phyloP scores from a whole-genome alignment of 371 early-diverging fungal species.

The Mortierella sp. region DNA sequence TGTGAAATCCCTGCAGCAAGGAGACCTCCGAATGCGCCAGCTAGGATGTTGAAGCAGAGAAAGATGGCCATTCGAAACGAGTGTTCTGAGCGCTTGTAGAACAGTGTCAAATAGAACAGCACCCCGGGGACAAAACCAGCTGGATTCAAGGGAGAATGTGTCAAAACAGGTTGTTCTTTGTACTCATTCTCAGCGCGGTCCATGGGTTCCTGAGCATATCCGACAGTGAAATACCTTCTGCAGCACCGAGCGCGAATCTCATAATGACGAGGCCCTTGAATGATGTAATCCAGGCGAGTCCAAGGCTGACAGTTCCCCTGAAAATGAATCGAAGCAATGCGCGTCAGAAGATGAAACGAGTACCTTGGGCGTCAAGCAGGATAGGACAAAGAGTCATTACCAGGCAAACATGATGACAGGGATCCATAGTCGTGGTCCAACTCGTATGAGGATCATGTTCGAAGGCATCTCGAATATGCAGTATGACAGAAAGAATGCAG shows the following conservation, averaged over 20 bases:
- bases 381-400: constrained; percentile 40
- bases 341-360: background rate
- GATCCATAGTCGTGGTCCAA: constrained; percentile 78
- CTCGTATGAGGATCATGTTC: constrained; percentile 66
- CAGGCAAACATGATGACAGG: constrained; percentile 74
- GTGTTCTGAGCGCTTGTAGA: constrained; percentile 80
- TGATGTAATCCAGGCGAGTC: constrained; percentile 57
- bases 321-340: background rate
- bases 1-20: constrained; percentile 66
- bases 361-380: background rate
- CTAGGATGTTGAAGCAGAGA: constrained; percentile 70
- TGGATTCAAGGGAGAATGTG: constrained; percentile 8
- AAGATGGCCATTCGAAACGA: constrained; percentile 78
- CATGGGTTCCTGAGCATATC: no score
- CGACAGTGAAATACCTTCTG: constrained; percentile 52
- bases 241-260: constrained; percentile 60
- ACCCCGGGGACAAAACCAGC: constrained; percentile 84
- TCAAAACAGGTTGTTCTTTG: no score
- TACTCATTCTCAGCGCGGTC: no score
- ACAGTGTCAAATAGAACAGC: constrained; percentile 78
- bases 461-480: constrained; percentile 73
- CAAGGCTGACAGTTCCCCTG: constrained; percentile 36
- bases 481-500: constrained; percentile 30
- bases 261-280: constrained; percentile 54
- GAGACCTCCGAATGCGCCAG: constrained; percentile 81